Evolutionary conservation across 2,329 filamentous ascomycete genomes (phyloP), one percentile per base, ranked within the genome.

Genomic region (Ophiostoma australiae): DNA sequence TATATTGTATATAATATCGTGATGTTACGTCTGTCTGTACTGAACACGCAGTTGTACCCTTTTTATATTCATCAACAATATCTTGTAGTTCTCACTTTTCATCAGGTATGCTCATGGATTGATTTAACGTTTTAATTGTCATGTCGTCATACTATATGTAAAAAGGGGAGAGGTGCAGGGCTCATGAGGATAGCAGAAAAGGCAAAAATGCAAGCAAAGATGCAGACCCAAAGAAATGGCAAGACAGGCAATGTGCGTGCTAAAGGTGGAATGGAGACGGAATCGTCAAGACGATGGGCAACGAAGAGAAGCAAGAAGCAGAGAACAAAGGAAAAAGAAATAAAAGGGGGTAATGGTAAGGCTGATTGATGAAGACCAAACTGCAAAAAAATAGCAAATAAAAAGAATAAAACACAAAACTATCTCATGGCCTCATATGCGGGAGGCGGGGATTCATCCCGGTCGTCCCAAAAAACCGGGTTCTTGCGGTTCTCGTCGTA

Each of bases 401-500:
- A 48, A 15, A 10, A 13, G 48, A 39, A 63, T 15, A 15, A 39
- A 68, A 33, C 41, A 61, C 58, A 66, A 23, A 52, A 55, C 23
- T 69, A 74, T 73, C 71, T 69, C 70, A 69, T 71, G 8, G 73
- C 73, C 78, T 89, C 84, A 77, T 90, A 90, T 71, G 88, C 87
- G 17, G 88, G 87, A 37, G 88, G 88, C 6, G 87, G 87, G 5
- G 81, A 78, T 67, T 87, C 85, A 73, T 89, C 85, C 70, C 82
- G 80, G 72, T 87, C 85, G 61, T 84, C 81, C 84, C 84, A 87
- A 69, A 84, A 81, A 5, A 79, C 79, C 35, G 82, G 81, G 70
- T 85, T 82, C 48, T 84, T 82, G 70, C 84, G 82, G 80, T 97
- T 95, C 81, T 97, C 92, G 75, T 97, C 92, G 75, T 94, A 92